Percentiles rank a stretch among this genome's conserved stretches.
phyloP scores from a whole-genome alignment of 768 basidiomycete species.

The Calvatia gigantea region DNA sequence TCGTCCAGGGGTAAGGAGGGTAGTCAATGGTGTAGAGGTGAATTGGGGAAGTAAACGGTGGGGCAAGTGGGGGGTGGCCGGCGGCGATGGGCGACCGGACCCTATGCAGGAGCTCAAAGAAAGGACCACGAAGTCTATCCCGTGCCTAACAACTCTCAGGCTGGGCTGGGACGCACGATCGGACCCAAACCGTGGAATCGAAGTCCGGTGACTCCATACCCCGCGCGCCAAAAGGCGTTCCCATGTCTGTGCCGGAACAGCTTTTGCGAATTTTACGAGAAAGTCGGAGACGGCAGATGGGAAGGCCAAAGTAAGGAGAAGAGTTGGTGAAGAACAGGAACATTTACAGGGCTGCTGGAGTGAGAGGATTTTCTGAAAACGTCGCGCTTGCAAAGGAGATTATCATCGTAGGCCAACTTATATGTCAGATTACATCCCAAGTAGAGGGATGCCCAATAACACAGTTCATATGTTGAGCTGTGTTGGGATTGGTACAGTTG shows the following conservation, averaged over 20 bases:
- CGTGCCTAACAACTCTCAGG: no score
- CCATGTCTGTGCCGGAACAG: background rate
- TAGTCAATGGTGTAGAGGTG: no score
- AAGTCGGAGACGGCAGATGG: background rate
- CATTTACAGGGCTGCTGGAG: conserved; percentile 7
- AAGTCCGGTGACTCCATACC: background rate
- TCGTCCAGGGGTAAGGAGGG: no score
- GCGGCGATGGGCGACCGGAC: no score
- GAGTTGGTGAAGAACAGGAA: background rate
- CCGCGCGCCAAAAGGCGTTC: background rate
- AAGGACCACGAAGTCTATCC: no score
- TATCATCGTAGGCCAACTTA: conserved; percentile 4
- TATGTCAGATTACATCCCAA: conserved; percentile 1
- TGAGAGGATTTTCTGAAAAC: conserved; percentile 10
- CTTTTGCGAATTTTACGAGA: conserved; percentile 1
- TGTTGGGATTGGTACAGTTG: no score
- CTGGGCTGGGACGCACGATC: background rate
- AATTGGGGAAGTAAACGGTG: no score
- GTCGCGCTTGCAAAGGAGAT: conserved; percentile 8
- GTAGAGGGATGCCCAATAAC: no score
- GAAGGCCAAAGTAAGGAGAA: conserved; percentile 6
- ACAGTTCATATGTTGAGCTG: no score
- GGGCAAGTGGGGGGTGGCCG: no score
- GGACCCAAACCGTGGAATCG: background rate
- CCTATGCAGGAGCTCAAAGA: no score